Evolutionary conservation across 371 early-diverging fungal species (phyloP), one percentile per base, ranked within the genome.

Genomic region (Sporodiniella umbellata): DNA sequence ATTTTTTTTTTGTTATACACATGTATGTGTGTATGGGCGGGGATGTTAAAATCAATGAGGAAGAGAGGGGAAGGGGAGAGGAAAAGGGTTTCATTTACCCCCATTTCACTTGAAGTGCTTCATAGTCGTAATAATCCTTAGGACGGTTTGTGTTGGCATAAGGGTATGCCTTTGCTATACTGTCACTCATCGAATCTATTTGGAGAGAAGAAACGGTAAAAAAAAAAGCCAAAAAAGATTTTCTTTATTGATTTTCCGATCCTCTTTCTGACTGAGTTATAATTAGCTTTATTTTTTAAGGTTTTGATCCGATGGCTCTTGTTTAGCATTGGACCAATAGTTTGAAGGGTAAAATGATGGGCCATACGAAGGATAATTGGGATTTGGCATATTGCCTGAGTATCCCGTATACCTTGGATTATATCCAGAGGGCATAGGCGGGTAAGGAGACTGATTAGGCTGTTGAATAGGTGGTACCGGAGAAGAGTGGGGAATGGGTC

Each of bases 101-200:
- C 63, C 63, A 63, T 47, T 47, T 49, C 1, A 63, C 63, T 54
- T 63, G 58, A 44, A 63, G 63, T 48, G 42, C 25, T 44, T 63
- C 63, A 35, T 63, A 63, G 24, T 63, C 63, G 28, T 63, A 54
- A 35, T 63, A 63, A 39, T 63, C 63, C 24, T 64, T 60, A 10
- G 65, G 65, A 15, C 56, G 51, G 25, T 54, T 60, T 21, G 56
- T 43, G 42, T 60, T 60, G 2, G 45, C 65, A 51, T 60, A 53
- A 38, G 65, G 15, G 38, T 65, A 60, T 25, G 39, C 37, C 33
- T 56, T 56, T 23, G 61, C 60, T 48, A 63, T 47, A 51, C 63
- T 63, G 17, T 52, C 49, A 26, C 52, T 40, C 61, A 61, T 61
- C 18, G 26, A n/a, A 4, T 46, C 23, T 22, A 33, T 33, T 14